A percentile compares a stretch with the other conserved stretches of the same genome.
Conservation (phyloP, 2,329 filamentous ascomycete genomes). For the Penicillium nordicum region DNA sequence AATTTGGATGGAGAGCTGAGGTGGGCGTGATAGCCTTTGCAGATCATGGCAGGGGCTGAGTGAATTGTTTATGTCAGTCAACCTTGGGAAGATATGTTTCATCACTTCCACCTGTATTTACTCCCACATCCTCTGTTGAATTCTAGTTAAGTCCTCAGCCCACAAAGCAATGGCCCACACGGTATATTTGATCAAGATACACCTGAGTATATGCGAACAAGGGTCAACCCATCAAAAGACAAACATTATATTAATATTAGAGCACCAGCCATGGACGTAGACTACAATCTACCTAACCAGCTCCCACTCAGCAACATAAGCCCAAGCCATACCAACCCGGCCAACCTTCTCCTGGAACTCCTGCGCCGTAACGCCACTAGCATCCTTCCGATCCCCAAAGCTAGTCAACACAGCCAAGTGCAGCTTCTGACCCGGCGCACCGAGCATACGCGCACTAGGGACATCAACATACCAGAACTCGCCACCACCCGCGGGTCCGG, state of each 20-base stretch:
- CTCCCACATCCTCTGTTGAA: too few species aligned
- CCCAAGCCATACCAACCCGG: constrained; percentile 49
- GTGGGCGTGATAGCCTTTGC: neutral
- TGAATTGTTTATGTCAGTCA: too few species aligned
- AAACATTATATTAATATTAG: neutral
- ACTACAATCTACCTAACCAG: constrained; percentile 36
- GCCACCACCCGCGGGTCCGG: constrained; percentile 58
- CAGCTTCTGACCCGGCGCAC: constrained; percentile 65
- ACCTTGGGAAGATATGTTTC: too few species aligned
- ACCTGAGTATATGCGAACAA: neutral
- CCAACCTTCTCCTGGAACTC: constrained; percentile 50
- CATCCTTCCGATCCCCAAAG: constrained; percentile 50
- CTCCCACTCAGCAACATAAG: constrained; percentile 54
- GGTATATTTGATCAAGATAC: neutral
- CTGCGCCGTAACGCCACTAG: constrained; percentile 50
- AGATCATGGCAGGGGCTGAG: neutral
- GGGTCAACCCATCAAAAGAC: neutral
- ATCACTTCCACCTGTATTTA: too few species aligned
- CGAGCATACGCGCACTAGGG: constrained; percentile 57
- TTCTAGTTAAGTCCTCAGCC: too few species aligned
- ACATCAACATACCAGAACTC: constrained; percentile 82
- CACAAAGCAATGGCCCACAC: too few species aligned
- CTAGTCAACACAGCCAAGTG: constrained; percentile 60
- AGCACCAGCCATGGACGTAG: neutral
- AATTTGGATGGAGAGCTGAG: neutral